Percentiles rank a stretch among this genome's conserved stretches.
Conservation (phyloP, 1,139 yeast species). For the Eremothecium sinecaudum region DNA sequence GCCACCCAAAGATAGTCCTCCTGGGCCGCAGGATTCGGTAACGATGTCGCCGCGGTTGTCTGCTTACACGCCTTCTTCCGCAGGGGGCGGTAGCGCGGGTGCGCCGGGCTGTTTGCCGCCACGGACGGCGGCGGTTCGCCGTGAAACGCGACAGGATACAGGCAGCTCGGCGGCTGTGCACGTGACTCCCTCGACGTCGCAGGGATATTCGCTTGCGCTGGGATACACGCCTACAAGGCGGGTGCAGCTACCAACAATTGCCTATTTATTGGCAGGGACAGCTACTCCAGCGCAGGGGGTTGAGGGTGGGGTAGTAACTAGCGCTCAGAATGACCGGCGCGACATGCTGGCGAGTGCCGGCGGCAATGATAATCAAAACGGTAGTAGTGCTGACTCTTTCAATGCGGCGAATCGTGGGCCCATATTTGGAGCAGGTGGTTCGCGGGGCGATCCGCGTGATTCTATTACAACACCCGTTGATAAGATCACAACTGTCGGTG, state of each 20-base stretch:
- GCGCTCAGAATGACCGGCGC: not conserved
- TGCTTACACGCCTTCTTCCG: constrained; percentile 6
- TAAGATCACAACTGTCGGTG: constrained; percentile 2
- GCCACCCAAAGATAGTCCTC: constrained; percentile 3
- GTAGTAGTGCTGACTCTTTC: constrained; percentile 12
- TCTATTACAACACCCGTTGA: constrained; percentile 2
- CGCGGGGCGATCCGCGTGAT: constrained; percentile 8
- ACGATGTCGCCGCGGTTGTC: constrained; percentile 2
- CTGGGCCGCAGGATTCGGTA: not conserved
- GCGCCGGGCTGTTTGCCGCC: constrained; percentile 7
- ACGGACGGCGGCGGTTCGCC: constrained; percentile 9
- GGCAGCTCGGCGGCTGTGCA: constrained; percentile 7
- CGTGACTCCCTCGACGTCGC: constrained; percentile 5
- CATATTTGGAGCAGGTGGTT: constrained; percentile 15
- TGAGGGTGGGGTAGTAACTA: not conserved
- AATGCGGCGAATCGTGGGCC: constrained; percentile 14
- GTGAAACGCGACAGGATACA: constrained; percentile 4
- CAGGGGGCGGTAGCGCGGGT: constrained; percentile 5
- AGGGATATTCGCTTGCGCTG: constrained; percentile 2
- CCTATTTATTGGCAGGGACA: constrained; percentile 5
- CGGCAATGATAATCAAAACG: constrained; percentile 8
- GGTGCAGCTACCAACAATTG: constrained; percentile 5
- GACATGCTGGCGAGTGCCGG: no score
- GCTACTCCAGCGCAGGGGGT: constrained; percentile 7
- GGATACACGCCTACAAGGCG: constrained; percentile 7